phyloP scores from a whole-genome alignment of 495 filamentous ascomycete genomes.

The Penicillium tannophilum region DNA sequence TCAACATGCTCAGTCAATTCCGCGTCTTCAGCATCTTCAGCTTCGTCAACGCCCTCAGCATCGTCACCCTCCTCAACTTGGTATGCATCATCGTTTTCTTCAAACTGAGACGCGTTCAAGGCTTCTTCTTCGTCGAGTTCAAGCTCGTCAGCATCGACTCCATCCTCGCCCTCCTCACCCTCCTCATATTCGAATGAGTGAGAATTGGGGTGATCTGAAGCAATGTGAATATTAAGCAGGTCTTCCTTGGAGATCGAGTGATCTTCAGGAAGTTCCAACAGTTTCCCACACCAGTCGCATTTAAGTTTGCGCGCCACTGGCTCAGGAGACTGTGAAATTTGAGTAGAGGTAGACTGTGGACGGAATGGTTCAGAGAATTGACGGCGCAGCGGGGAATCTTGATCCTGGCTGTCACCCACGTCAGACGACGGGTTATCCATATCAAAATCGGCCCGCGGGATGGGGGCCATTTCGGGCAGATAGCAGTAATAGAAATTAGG shows the following conservation, averaged over 20 bases:
- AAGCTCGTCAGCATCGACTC: constrained; percentile 4
- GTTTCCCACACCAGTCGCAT: constrained; percentile 44
- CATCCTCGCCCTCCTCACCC: constrained; percentile 13
- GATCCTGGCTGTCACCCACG: constrained; percentile 43
- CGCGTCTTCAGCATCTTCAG: constrained; percentile 27
- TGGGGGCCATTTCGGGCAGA: constrained; percentile 35
- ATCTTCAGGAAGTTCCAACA: constrained; percentile 32
- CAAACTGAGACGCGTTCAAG: constrained; percentile 1
- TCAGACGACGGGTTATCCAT: constrained; percentile 45
- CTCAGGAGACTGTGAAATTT: constrained; percentile 41
- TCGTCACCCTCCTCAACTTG: constrained; percentile 28
- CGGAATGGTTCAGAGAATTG: constrained; percentile 48
- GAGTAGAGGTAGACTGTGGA: constrained; percentile 39
- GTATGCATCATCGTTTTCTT: constrained; percentile 20
- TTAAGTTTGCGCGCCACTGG: constrained; percentile 28
- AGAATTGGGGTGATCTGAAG: constrained; percentile 36
- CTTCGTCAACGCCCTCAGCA: constrained; percentile 20
- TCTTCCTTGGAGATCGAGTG: constrained; percentile 31
- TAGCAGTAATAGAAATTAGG: constrained; percentile 8
- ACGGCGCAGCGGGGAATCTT: constrained; percentile 46
- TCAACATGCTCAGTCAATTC: constrained; percentile 23
- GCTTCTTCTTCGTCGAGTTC: constrained; percentile 6
- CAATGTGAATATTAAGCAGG: constrained; percentile 35
- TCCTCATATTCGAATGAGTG: constrained; percentile 23
- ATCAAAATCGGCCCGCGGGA: constrained; percentile 40